Conservation (phyloP, 441 rosid genomes). For the Aleurites moluccanus region DNA sequence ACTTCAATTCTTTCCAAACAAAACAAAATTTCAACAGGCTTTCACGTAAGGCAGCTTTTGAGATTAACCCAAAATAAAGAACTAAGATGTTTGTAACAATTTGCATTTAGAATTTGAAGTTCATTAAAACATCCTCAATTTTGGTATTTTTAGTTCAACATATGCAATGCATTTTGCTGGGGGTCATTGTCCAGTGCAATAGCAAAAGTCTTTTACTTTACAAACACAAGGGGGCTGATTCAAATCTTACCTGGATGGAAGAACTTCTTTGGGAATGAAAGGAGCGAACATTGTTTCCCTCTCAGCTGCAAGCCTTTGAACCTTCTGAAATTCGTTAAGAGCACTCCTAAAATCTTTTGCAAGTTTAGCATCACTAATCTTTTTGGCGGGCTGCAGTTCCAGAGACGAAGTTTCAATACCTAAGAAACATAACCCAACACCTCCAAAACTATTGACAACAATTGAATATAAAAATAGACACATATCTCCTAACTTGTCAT, state of each 20-base stretch:
- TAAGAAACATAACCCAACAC: neutral
- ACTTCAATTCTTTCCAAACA: neutral
- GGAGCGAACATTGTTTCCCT: slow-evolving; percentile 66
- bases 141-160: neutral
- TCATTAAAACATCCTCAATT: neutral
- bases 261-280: slow-evolving; percentile 45
- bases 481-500: neutral
- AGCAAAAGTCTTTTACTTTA: neutral
- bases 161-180: neutral
- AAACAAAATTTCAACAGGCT: neutral
- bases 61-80: neutral
- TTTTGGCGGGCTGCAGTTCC: slow-evolving; percentile 61
- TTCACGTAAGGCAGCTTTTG: neutral
- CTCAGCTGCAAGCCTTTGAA: slow-evolving; percentile 84
- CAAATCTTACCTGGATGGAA: slow-evolving; percentile 50
- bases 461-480: neutral
- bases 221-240: neutral
- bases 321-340: slow-evolving; percentile 78
- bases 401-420: slow-evolving; percentile 11
- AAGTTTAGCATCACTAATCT: slow-evolving; percentile 79
- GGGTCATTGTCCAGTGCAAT: neutral
- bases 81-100: neutral
- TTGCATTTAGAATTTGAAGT: neutral
- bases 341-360: slow-evolving; percentile 76
- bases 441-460: neutral